phyloP scores from a whole-genome alignment of 306 rosid genomes.

The Corylus avellana region DNA sequence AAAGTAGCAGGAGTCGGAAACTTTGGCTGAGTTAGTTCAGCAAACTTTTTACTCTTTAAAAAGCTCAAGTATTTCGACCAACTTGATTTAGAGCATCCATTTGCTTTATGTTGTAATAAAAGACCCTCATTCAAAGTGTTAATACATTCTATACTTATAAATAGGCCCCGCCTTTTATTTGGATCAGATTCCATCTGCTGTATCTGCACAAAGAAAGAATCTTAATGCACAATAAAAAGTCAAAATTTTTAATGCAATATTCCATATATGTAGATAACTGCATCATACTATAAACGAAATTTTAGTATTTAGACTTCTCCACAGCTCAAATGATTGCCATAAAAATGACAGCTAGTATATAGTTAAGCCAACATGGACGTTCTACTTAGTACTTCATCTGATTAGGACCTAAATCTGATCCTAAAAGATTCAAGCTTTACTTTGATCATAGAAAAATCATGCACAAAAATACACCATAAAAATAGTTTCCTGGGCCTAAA shows the following conservation, averaged over 20 bases:
- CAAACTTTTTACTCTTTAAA: slow-evolving; percentile 78
- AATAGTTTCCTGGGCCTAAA: background rate
- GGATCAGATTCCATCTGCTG: slow-evolving; percentile 60
- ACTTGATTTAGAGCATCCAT: slow-evolving; percentile 77
- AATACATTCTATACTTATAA: slow-evolving; percentile 76
- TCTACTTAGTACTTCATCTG: background rate
- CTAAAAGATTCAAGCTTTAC: background rate
- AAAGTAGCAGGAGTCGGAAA: slow-evolving; percentile 66
- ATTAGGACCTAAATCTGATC: background rate
- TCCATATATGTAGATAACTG: background rate
- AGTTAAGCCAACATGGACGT: background rate
- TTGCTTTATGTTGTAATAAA: slow-evolving; percentile 70
- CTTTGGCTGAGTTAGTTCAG: slow-evolving; percentile 76
- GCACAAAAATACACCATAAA: background rate
- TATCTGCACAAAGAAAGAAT: slow-evolving; percentile 53
- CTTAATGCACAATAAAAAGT: background rate
- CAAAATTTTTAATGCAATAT: background rate
- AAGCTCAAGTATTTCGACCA: slow-evolving; percentile 92
- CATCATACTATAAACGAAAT: slow-evolving; percentile 7
- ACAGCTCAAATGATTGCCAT: background rate
- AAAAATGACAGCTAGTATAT: background rate
- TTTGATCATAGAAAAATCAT: slow-evolving; percentile 10
- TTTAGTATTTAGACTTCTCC: background rate
- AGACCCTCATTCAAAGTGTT: slow-evolving; percentile 89
- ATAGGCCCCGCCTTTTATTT: slow-evolving; percentile 56